Evolutionary conservation across 495 filamentous ascomycete genomes (phyloP).

Genomic region (Talaromyces ruber): DNA sequence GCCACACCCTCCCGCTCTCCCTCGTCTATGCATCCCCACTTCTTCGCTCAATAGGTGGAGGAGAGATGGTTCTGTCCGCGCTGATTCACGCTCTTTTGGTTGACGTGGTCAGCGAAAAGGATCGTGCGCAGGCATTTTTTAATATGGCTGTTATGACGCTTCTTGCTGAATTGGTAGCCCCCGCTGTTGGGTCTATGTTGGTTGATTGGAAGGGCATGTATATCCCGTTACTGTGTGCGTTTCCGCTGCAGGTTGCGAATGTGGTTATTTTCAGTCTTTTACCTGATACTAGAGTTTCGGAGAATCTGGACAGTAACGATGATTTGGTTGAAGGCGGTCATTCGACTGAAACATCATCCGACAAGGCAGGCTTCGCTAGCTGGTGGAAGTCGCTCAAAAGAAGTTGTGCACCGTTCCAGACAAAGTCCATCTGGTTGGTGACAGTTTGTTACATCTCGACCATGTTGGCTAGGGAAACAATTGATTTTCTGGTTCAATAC

Average conservation of each 20-base stretch:
- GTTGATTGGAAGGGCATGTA: neutral
- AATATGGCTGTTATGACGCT: constrained; percentile 3
- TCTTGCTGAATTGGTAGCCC: neutral
- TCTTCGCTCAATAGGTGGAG: neutral
- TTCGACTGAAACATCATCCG: neutral
- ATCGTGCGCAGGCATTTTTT: constrained; percentile 1
- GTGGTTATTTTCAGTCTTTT: neutral
- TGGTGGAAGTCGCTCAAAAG: neutral
- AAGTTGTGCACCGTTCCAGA: neutral
- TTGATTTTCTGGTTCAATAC: constrained; percentile 2
- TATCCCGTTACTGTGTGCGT: neutral
- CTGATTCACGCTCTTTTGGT: neutral
- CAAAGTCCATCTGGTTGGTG: neutral
- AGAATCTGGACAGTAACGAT: neutral
- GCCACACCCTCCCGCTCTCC: neutral
- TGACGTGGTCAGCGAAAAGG: neutral
- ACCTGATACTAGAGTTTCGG: neutral
- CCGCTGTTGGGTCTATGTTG: constrained; percentile 2
- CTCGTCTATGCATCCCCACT: neutral
- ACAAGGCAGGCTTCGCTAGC: neutral
- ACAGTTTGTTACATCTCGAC: neutral
- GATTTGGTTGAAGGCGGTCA: neutral
- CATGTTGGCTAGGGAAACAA: constrained; percentile 2
- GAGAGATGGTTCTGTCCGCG: neutral
- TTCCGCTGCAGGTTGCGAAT: neutral